Evolutionary conservation across 495 filamentous ascomycete species (phyloP).

Genomic region (Barbatosphaeria neglecta): DNA sequence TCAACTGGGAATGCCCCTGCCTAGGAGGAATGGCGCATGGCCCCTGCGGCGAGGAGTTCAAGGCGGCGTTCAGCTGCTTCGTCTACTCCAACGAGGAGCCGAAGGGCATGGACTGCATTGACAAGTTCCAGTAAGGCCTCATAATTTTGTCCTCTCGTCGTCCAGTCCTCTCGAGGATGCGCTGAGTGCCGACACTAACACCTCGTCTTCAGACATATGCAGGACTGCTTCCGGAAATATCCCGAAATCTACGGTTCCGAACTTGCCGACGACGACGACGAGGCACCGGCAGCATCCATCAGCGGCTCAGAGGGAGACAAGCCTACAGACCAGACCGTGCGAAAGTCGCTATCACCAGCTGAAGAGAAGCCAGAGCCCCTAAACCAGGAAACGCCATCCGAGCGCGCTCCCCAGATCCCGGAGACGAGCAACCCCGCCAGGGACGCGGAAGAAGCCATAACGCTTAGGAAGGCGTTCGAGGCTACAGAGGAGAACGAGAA

Average conservation of each 20-base stretch:
- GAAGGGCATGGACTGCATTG: constrained; percentile 98
- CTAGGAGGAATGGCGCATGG: constrained; percentile 95
- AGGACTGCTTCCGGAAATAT: constrained; percentile 86
- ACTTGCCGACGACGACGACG: constrained; percentile 71
- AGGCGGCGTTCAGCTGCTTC: constrained; percentile 92
- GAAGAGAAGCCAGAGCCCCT: not conserved
- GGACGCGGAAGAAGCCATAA: not conserved
- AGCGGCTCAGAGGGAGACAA: not conserved
- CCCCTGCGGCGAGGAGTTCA: constrained; percentile 91
- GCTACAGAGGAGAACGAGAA: constrained; percentile 15
- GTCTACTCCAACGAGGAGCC: constrained; percentile 87
- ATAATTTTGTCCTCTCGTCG: too few relatives aligned
- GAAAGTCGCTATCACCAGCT: not conserved
- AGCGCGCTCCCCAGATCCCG: not conserved
- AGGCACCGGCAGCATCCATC: constrained; percentile 4
- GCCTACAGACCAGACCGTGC: constrained; percentile 1
- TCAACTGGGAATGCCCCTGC: constrained; percentile 99
- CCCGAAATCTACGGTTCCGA: constrained; percentile 91
- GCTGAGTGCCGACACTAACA: constrained; percentile 13
- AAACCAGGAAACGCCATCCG: not conserved
- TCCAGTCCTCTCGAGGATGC: constrained; percentile 3
- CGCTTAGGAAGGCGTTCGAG: constrained; percentile 11
- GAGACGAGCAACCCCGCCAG: too few relatives aligned
- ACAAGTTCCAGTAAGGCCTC: constrained; percentile 94
- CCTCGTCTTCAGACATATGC: constrained; percentile 60